These are phyloP conservation scores for Mycena maculata DNA, from an alignment of 768 basidiomycete species.

Conservation along the genomic window DNA sequence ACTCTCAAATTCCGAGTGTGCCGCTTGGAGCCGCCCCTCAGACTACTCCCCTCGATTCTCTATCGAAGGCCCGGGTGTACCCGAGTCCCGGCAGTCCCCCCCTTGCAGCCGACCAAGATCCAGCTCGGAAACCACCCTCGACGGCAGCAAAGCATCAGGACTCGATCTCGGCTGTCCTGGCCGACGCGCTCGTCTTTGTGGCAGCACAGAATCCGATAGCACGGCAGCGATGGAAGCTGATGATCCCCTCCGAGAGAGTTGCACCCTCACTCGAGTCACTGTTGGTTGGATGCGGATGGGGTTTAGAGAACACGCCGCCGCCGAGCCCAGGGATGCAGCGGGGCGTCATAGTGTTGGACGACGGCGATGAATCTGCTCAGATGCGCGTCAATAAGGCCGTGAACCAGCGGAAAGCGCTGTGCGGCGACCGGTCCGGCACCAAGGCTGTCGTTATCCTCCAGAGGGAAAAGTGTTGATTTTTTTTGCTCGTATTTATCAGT, in stretches of 20 bases:
- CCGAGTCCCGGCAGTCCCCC: slow-evolving; percentile 9
- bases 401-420: slow-evolving; percentile 16
- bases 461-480: too few relatives aligned
- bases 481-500: too few relatives aligned
- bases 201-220: slow-evolving; percentile 28
- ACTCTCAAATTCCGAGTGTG: neutral
- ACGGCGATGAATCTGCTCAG: slow-evolving; percentile 33
- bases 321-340: slow-evolving; percentile 33
- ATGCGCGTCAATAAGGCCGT: slow-evolving; percentile 6
- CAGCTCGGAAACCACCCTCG: neutral
- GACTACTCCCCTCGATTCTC: neutral
- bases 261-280: slow-evolving; percentile 59
- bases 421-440: slow-evolving; percentile 4
- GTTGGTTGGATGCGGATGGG: slow-evolving; percentile 61
- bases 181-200: slow-evolving; percentile 34
- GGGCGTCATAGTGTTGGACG: slow-evolving; percentile 55
- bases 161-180: slow-evolving; percentile 6
- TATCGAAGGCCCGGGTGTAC: neutral
- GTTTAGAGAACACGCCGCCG: slow-evolving; percentile 1
- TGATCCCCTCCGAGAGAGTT: slow-evolving; percentile 46
- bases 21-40: neutral
- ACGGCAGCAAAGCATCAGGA: neutral
- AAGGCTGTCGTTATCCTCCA: slow-evolving; percentile 25
- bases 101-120: neutral
- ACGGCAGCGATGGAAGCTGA: slow-evolving; percentile 41